Conservation (phyloP, 164 flowering plant species). For the Magnolia officinalis region DNA sequence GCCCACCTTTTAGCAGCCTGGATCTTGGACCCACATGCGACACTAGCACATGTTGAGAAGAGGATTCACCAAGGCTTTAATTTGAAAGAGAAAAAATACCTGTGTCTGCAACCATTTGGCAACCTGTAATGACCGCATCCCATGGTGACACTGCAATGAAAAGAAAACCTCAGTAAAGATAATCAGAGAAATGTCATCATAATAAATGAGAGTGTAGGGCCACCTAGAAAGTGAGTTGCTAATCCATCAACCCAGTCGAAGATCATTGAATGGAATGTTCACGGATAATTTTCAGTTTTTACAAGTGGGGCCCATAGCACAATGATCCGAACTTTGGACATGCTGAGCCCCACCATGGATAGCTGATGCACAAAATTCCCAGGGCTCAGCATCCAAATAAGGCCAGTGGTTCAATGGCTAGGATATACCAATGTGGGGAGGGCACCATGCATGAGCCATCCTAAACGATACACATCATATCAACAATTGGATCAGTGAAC, state of each 20-base stretch:
- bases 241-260: neutral
- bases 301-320: neutral
- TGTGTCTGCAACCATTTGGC: constrained; percentile 89
- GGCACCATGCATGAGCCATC: too few relatives aligned
- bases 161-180: neutral
- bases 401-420: too few relatives aligned
- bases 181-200: neutral
- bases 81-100: constrained; percentile 31
- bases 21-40: neutral
- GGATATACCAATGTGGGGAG: too few relatives aligned
- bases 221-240: neutral
- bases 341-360: neutral
- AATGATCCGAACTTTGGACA: neutral
- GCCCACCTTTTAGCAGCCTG: neutral
- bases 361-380: neutral
- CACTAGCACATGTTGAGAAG: neutral
- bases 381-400: too few relatives aligned
- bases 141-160: constrained; percentile 82
- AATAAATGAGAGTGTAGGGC: neutral
- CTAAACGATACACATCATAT: too few relatives aligned
- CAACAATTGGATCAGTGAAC: too few relatives aligned
- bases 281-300: neutral
- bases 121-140: constrained; percentile 79
- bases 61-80: neutral
- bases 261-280: neutral